Evolutionary conservation across 345 rosid genomes (phyloP), one percentile per base, ranked within the genome.

Genomic region (Citrus sp.): DNA sequence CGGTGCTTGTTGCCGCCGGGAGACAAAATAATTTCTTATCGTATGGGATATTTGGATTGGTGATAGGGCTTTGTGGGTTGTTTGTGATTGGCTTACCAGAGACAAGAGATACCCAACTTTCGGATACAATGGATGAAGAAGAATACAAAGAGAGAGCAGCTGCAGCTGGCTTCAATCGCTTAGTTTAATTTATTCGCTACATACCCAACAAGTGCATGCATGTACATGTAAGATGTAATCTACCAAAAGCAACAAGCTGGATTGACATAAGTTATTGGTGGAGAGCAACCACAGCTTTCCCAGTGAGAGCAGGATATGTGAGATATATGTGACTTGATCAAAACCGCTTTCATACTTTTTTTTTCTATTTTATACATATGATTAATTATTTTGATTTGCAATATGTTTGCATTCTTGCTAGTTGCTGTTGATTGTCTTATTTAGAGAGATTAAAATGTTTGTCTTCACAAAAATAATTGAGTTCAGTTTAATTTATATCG

Each of bases 41-140:
- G 0, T 91, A 85, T n/a, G 90, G 89, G 22, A 80, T 93, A 71
- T 91, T 89, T 3, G 98, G 94, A 64, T 46, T 90, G 69, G 85
- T 78, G 34, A 87, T 93, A 22, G 83, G 86, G n/a, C 8, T 86
- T 67, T 82, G 93, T 70, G 94, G 93, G 5, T 24, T 90, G 79
- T 81, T 78, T 76, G 91, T 73, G 21, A 51, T 87, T n/a, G 83
- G 80, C 1, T 79, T 93, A 77, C 95, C 95, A 0, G 96, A 93
- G 86, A 93, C 94, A 8, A 86, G 79, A 34, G 93, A 90, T 21
- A 81, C 68, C 13, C 78, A 73, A 65, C 76, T 89, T 38, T 81
- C 89, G 3, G 92, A 91, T 70, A 89, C 94, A 21, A 82, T 90
- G 85, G 96, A 90, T 4, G 91, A 88, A 73, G 92, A 92, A 83